phyloP scores from a whole-genome alignment of 2,329 filamentous ascomycete species.

The Sporothrix inflata region DNA sequence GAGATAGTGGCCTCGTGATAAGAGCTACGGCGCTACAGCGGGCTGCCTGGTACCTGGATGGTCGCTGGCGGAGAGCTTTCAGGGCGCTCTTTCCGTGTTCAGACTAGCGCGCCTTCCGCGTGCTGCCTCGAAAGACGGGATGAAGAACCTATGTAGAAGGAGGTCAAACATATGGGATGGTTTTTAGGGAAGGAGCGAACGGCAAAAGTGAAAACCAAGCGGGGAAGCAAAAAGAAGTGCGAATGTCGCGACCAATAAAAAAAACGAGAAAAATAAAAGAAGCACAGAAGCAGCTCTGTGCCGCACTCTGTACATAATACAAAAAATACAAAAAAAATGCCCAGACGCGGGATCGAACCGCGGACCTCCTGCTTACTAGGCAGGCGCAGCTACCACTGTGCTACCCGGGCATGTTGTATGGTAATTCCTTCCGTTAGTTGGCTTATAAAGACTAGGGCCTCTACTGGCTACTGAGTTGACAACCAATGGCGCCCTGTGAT shows the following conservation, averaged over 20 bases:
- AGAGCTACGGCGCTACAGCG: conserved; percentile 15
- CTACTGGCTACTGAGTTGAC: too few relatives aligned
- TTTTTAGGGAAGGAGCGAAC: neutral
- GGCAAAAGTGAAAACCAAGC: neutral
- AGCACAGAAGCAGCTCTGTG: neutral
- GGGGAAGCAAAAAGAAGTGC: neutral
- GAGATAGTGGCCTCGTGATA: conserved; percentile 27
- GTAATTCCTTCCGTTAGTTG: neutral
- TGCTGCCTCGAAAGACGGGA: neutral
- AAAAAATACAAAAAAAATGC: conserved; percentile 28
- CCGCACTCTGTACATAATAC: neutral
- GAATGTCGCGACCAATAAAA: neutral
- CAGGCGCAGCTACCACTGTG: conserved; percentile 36
- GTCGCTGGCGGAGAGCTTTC: neutral
- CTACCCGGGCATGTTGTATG: conserved; percentile 32
- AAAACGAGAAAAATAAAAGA: neutral
- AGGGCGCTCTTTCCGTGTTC: conserved; percentile 12
- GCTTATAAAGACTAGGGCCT: neutral
- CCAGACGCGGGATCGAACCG: conserved; percentile 36
- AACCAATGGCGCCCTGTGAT: neutral
- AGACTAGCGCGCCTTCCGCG: neutral
- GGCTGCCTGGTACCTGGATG: conserved; percentile 19
- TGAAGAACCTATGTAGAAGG: too few relatives aligned
- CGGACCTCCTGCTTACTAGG: conserved; percentile 36
- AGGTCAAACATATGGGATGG: neutral